Percentiles rank a stretch among this genome's conserved stretches.
These are phyloP conservation scores for Yarrowia sp. DNA, from an alignment of 805 yeast species.

Conservation along the genomic window DNA sequence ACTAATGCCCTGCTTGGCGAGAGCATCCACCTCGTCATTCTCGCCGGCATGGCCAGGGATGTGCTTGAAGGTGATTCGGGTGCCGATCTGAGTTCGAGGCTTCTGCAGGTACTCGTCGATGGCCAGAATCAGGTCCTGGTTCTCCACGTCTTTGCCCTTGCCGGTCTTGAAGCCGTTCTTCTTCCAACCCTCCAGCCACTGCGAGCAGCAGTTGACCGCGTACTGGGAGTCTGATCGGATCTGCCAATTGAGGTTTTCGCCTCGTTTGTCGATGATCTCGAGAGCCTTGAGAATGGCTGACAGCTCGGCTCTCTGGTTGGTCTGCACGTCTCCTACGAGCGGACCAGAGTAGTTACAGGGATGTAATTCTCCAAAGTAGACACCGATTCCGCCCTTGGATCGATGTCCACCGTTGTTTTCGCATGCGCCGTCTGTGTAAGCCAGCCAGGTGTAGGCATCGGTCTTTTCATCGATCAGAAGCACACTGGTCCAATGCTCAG, in stretches of 20 bases:
- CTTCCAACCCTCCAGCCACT: constrained; percentile 38
- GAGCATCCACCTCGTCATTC: constrained; percentile 21
- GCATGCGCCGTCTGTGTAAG: constrained; percentile 54
- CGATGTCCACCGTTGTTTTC: constrained; percentile 83
- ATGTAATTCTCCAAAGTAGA: constrained; percentile 55
- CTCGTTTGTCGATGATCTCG: constrained; percentile 39
- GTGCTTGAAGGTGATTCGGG: constrained; percentile 31
- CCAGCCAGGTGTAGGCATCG: constrained; percentile 61
- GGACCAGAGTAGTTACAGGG: constrained; percentile 36
- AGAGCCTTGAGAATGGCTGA: constrained; percentile 47
- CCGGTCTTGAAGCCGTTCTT: constrained; percentile 26
- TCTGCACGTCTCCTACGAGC: background rate
- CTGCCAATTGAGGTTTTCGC: constrained; percentile 74
- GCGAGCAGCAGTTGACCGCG: constrained; percentile 56
- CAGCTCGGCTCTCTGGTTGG: constrained; percentile 82
- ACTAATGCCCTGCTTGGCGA: constrained; percentile 5
- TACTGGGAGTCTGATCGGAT: constrained; percentile 86
- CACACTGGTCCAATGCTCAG: constrained; percentile 34
- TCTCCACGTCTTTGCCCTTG: constrained; percentile 32
- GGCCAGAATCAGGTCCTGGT: constrained; percentile 27
- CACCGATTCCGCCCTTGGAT: constrained; percentile 69
- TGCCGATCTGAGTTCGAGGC: constrained; percentile 11
- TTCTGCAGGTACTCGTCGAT: constrained; percentile 32
- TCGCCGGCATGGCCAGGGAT: constrained; percentile 18
- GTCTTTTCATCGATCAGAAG: constrained; percentile 67